Evolutionary conservation across 768 basidiomycete genomes (phyloP).

Genomic region (Leccinum fibrillosum): DNA sequence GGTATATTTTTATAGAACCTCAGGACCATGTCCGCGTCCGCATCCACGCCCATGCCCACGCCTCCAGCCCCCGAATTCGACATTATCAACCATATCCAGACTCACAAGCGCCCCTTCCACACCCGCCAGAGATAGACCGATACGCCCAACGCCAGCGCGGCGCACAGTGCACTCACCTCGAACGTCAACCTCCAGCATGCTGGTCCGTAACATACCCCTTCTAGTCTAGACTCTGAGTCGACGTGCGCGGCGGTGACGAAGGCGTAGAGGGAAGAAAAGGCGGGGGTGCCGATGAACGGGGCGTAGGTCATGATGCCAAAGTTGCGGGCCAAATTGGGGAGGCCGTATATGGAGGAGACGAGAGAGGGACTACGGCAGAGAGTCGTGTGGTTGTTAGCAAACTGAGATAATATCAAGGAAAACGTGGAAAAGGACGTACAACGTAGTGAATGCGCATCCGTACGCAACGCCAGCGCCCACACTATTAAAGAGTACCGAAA

Average conservation of each 20-base stretch:
- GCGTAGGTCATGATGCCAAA: slow-evolving; percentile 74
- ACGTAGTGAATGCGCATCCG: slow-evolving; percentile 64
- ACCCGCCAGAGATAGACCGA: slow-evolving; percentile 55
- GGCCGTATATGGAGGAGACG: slow-evolving; percentile 69
- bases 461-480: slow-evolving; percentile 67
- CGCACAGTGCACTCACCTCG: slow-evolving; percentile 42
- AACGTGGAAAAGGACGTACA: slow-evolving; percentile 44
- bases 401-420: neutral
- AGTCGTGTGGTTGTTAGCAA: neutral
- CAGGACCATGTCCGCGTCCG: neutral
- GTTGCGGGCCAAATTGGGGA: slow-evolving; percentile 68
- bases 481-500: slow-evolving; percentile 32
- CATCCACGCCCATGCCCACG: neutral
- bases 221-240: slow-evolving; percentile 19
- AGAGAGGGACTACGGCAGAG: slow-evolving; percentile 49
- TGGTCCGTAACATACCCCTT: slow-evolving; percentile 49
- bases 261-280: slow-evolving; percentile 80
- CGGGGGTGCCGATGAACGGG: slow-evolving; percentile 69
- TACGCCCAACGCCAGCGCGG: slow-evolving; percentile 41
- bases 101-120: slow-evolving; percentile 58
- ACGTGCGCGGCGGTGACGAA: slow-evolving; percentile 56
- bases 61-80: neutral
- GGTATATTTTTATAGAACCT: neutral
- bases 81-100: neutral
- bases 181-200: slow-evolving; percentile 71